Base-by-base conservation (phyloP, 2,329 filamentous ascomycete species). In the Colletotrichum tofieldiae region DNA sequence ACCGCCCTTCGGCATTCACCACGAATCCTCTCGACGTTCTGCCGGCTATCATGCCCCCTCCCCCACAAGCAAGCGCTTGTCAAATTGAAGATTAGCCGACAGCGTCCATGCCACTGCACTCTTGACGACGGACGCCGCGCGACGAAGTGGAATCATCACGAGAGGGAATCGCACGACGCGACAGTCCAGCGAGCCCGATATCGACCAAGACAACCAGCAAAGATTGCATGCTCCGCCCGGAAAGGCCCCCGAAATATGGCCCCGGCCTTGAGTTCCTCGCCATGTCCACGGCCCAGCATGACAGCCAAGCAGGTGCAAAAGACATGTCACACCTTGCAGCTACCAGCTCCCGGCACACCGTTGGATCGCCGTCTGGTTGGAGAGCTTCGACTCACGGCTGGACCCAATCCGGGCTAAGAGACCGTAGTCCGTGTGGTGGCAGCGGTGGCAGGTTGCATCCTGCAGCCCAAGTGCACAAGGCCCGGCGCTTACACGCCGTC, bases 401-500 rank as follows among this genome's bases (percentile, higher is more conserved):
- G 41, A 9, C 41, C 39, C 26, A 52, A 52, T 52, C 49, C 52
- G 14, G 12, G 52, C 3, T 35, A 8, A 20, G 23, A n/a, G 52
- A 56, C 32, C 3, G 18, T 18, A 7, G 18, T 41, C 43, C 14
- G 49, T 71, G 63, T 41, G 55, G 67, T 61, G 37, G 47, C 64
- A 61, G 58, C 43, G 58, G 58, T 61, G 58, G 47, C 49, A 45
- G 47, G 61, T 54, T 55, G 61, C 61, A 64, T 64, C 47, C 37
- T 54, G 61, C 35, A 64, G 49, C 64, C 18, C 65, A 64, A 54
- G 49, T 68, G 52, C 64, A 39, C 52, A 62, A 62, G 47, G 45
- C 58, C 62, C 70, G 71, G 73, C 73, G 73, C 73, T 74, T 74
- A 74, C 73, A 73, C 60, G 35, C 43, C 32, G 49, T 60, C 37